Percentiles rank a stretch among this genome's conserved stretches.
phyloP scores from a whole-genome alignment of 306 rosid genomes.

The Medicago lupulina region DNA sequence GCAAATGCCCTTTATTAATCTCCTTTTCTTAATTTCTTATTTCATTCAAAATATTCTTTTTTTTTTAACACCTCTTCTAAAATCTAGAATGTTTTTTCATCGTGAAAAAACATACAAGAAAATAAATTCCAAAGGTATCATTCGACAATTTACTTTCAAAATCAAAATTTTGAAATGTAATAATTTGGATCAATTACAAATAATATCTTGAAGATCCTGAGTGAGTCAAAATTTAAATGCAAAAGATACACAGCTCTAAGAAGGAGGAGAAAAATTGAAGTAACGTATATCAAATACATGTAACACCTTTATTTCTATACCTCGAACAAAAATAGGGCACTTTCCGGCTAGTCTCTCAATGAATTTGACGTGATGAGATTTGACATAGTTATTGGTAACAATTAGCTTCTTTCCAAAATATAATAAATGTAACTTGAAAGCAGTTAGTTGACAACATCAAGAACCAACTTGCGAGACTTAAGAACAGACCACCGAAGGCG shows the following conservation, averaged over 20 bases:
- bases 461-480: conserved; percentile 97
- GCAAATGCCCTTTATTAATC: too few species aligned
- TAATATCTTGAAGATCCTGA: neutral
- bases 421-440: conserved; percentile 45
- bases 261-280: conserved; percentile 1
- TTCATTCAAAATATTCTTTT: too few species aligned
- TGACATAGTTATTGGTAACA: conserved; percentile 65
- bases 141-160: neutral
- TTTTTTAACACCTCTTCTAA: too few species aligned
- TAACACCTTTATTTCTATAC: conserved; percentile 57
- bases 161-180: neutral
- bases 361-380: conserved; percentile 54
- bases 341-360: conserved; percentile 53
- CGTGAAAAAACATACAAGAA: too few species aligned
- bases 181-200: neutral
- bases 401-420: conserved; percentile 45
- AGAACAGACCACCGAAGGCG: conserved; percentile 87
- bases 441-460: conserved; percentile 88
- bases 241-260: conserved; percentile 17
- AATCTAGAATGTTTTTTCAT: too few species aligned
- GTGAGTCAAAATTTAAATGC: too few species aligned
- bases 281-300: conserved; percentile 36
- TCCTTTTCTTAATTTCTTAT: too few species aligned
- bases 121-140: neutral
- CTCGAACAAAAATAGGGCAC: conserved; percentile 52